Percentiles rank a stretch among this genome's conserved stretches.
Conservation (phyloP, 2,329 filamentous ascomycete genomes). For the Penicillium sp. region DNA sequence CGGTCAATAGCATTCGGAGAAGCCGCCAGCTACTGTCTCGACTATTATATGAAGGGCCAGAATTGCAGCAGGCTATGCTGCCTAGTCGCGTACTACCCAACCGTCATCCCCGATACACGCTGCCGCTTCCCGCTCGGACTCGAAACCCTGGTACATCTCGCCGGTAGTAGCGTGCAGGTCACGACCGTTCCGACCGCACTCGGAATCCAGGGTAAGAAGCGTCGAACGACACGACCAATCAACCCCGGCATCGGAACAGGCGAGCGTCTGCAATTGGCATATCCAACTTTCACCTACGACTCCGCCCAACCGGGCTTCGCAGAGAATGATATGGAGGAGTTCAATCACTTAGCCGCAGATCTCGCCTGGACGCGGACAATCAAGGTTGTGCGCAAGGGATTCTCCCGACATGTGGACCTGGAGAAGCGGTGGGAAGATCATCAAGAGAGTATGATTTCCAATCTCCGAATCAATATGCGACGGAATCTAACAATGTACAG, state of each 20-base stretch:
- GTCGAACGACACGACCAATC: slow-evolving; percentile 50
- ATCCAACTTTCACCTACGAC: slow-evolving; percentile 54
- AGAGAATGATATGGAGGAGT: slow-evolving; percentile 68
- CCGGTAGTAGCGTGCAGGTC: slow-evolving; percentile 52
- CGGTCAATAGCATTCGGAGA: slow-evolving; percentile 58
- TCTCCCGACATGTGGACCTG: slow-evolving; percentile 46
- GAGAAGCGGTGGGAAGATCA: slow-evolving; percentile 39
- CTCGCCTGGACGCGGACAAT: slow-evolving; percentile 70
- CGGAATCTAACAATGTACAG: slow-evolving; percentile 15
- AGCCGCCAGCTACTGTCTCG: slow-evolving; percentile 60
- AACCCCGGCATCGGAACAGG: slow-evolving; percentile 54
- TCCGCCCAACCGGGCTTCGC: slow-evolving; percentile 66
- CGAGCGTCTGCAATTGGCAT: slow-evolving; percentile 39
- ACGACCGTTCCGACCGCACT: slow-evolving; percentile 51
- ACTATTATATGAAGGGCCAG: slow-evolving; percentile 58
- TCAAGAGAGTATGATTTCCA: slow-evolving; percentile 29
- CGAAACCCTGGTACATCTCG: slow-evolving; percentile 60
- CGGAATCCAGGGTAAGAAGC: slow-evolving; percentile 54
- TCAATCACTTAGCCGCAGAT: slow-evolving; percentile 63
- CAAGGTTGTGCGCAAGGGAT: slow-evolving; percentile 60
- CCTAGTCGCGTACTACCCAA: slow-evolving; percentile 65
- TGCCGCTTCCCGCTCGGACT: slow-evolving; percentile 37
- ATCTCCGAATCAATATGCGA: background rate
- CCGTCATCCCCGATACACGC: slow-evolving; percentile 54
- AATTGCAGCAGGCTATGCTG: slow-evolving; percentile 56